These are phyloP conservation scores for Vitis hybrid DNA, from an alignment of 177 flowering plant species.

Conservation along the genomic window DNA sequence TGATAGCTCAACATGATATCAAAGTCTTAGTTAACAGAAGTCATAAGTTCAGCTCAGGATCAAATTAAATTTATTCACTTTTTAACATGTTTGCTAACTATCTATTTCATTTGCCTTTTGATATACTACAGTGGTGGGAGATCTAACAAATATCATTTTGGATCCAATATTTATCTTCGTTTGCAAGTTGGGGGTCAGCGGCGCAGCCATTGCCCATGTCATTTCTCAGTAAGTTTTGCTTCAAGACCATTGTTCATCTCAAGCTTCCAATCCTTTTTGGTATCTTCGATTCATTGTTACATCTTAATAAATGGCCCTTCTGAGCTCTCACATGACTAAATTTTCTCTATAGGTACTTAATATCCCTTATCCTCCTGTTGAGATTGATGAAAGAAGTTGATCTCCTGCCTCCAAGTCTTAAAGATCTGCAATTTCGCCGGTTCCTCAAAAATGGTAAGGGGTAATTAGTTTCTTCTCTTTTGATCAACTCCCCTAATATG, in stretches of 20 bases:
- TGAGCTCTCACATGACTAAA: background rate
- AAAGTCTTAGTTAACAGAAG: too few relatives aligned
- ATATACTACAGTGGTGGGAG: constrained; percentile 32
- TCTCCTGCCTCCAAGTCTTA: constrained; percentile 69
- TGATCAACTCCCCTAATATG: background rate
- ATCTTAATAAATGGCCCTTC: too few relatives aligned
- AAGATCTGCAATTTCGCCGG: constrained; percentile 60
- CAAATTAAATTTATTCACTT: too few relatives aligned
- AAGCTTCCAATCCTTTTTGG: too few relatives aligned
- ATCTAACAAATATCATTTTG: constrained; percentile 34
- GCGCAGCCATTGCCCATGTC: constrained; percentile 58
- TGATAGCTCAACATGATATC: too few relatives aligned
- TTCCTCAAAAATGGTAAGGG: constrained; percentile 78
- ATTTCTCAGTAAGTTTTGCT: constrained; percentile 43
- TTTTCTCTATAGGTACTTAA: constrained; percentile 59
- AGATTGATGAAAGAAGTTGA: constrained; percentile 57
- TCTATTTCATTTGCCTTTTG: background rate
- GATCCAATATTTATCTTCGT: constrained; percentile 45
- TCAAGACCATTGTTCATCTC: background rate
- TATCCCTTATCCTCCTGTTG: constrained; percentile 59
- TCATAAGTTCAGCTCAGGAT: too few relatives aligned
- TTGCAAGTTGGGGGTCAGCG: constrained; percentile 36
- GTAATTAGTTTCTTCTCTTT: background rate
- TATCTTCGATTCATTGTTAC: background rate
- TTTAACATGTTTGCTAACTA: background rate